phyloP scores from a whole-genome alignment of 805 yeast genomes.

The Ogataea parapolymorpha region DNA sequence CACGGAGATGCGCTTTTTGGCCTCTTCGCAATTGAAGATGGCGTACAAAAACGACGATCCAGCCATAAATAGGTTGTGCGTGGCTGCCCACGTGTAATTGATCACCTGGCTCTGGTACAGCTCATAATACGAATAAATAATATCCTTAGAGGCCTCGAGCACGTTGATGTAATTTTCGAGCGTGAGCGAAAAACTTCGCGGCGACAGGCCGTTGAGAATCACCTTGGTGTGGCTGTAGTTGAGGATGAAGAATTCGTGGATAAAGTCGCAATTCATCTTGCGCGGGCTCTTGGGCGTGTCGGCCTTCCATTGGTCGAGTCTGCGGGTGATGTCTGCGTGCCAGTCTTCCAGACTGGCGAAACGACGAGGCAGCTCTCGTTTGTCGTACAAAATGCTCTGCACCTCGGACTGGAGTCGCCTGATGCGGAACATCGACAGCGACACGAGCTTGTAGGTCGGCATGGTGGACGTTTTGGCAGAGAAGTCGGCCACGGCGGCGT shows the following conservation, averaged over 20 bases:
- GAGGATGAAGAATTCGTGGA: slow-evolving; percentile 62
- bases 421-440: slow-evolving; percentile 63
- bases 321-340: slow-evolving; percentile 50
- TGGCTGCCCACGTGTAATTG: slow-evolving; percentile 92
- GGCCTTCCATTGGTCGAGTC: slow-evolving; percentile 62
- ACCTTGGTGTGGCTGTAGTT: slow-evolving; percentile 76
- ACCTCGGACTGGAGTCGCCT: slow-evolving; percentile 76
- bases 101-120: slow-evolving; percentile 55
- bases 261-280: slow-evolving; percentile 73
- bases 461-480: slow-evolving; percentile 35
- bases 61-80: slow-evolving; percentile 84
- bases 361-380: slow-evolving; percentile 65
- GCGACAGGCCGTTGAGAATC: slow-evolving; percentile 73
- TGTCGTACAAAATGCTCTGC: slow-evolving; percentile 67
- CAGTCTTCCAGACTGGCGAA: slow-evolving; percentile 55
- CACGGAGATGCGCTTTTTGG: slow-evolving; percentile 42
- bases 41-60: slow-evolving; percentile 82
- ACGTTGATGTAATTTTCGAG: slow-evolving; percentile 53
- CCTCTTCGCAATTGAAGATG: slow-evolving; percentile 63
- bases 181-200: slow-evolving; percentile 56
- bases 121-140: slow-evolving; percentile 60
- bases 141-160: slow-evolving; percentile 60
- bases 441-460: slow-evolving; percentile 61
- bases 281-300: slow-evolving; percentile 52
- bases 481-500: slow-evolving; percentile 34